Evolutionary conservation across 192 early-diverging fungal species (phyloP), one percentile per base, ranked within the genome.

Genomic region (Thoreauomyces humboldtii): DNA sequence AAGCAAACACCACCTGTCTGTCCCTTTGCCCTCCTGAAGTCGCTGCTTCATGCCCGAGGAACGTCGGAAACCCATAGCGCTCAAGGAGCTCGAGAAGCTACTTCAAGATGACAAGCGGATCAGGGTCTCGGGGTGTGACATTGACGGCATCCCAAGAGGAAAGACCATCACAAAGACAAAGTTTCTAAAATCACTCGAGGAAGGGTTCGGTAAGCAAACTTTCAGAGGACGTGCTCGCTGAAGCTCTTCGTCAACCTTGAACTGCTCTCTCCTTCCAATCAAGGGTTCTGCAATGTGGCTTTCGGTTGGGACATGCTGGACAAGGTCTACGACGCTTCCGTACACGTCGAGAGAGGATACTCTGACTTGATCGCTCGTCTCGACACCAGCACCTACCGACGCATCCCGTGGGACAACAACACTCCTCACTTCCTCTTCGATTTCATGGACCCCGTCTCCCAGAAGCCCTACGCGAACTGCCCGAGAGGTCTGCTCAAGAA

Each of bases 281-380:
- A 24, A 88, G 87, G 87, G 1, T 91, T 92, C 60, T 91, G 89
- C 63, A 87, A 79, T 15, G 86, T 90, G n/a, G 74, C 89, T 28
- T 90, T 87, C 70, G 82, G 83, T 7, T 92, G 91, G 89, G 91
- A 92, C 63, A 82, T 88, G 68, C 87, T 88, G 58, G 91, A 92
- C 70, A 69, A 78, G 47, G 58, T 76, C 1, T 91, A 90, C 67
- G 53, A 70, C 72, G n/a, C 51, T 67, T 59, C 60, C 66, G 75
- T 69, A n/a, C 69, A 74, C 27, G 66, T 65, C 12, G 70, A 71
- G 21, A 32, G 33, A 31, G 42, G 75, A 0, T 91, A 73, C 62
- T 43, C 69, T 34, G 91, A 92, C 53, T 65, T 91, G 38, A 65
- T 85, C 22, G 89, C 88, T 2, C 74, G 79, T 7, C 76, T 87